phyloP scores from a whole-genome alignment of 495 filamentous ascomycete genomes.

The Trichocladium uniseriatum region DNA sequence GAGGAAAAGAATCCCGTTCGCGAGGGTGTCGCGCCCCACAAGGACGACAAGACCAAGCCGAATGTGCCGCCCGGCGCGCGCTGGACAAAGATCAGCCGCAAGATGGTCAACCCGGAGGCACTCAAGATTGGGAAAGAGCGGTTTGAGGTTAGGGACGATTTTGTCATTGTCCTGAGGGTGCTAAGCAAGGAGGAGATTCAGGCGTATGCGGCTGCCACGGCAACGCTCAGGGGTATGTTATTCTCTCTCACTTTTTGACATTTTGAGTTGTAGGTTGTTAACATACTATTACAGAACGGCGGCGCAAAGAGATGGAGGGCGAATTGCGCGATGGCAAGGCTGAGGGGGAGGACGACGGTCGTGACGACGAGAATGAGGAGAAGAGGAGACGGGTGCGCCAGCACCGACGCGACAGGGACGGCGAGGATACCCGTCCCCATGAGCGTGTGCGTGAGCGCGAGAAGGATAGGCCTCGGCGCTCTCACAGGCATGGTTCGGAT shows the following conservation, averaged over 20 bases:
- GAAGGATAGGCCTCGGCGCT: neutral
- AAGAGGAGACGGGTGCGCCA: constrained; percentile 20
- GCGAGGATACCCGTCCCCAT: neutral
- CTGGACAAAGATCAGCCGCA: constrained; percentile 83
- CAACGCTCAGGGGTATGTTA: constrained; percentile 61
- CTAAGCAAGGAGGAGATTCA: constrained; percentile 76
- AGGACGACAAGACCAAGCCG: constrained; percentile 63
- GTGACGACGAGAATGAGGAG: constrained; percentile 23
- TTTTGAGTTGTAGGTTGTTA: neutral
- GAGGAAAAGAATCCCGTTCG: constrained; percentile 69
- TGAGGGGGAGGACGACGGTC: constrained; percentile 7
- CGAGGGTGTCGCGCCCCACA: constrained; percentile 81
- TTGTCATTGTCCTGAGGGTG: constrained; percentile 76
- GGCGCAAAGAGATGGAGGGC: constrained; percentile 30
- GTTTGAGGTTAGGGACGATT: constrained; percentile 70
- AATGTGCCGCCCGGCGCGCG: constrained; percentile 68
- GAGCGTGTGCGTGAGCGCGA: constrained; percentile 19
- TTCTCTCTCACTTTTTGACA: neutral
- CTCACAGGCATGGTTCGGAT: constrained; percentile 16
- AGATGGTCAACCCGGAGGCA: constrained; percentile 74
- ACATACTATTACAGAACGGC: constrained; percentile 30
- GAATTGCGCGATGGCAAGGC: constrained; percentile 15
- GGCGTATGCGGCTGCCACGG: constrained; percentile 63
- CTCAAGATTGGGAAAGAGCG: constrained; percentile 68
- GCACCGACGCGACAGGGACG: constrained; percentile 25